A percentile compares a stretch with the other conserved stretches of the same genome.
These are phyloP conservation scores for Dysphania ambrosioides DNA, from an alignment of 148 eudicot species.

Conservation along the genomic window DNA sequence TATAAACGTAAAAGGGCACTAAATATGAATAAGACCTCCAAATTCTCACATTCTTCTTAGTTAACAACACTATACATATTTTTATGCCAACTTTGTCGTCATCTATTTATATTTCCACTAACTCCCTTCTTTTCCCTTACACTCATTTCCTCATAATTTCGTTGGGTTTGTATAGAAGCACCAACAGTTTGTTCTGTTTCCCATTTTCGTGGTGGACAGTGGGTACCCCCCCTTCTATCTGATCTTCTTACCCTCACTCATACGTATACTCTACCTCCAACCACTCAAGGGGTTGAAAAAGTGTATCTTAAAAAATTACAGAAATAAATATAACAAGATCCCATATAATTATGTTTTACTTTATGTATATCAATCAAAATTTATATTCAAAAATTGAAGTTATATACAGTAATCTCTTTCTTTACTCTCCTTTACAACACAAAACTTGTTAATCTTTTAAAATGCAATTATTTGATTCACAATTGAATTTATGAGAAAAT, in stretches of 20 bases:
- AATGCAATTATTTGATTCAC: too few relatives aligned
- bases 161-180: background rate
- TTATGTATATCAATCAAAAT: too few relatives aligned
- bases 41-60: background rate
- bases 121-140: background rate
- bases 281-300: too few relatives aligned
- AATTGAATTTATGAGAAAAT: too few relatives aligned
- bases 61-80: background rate
- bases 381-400: too few relatives aligned
- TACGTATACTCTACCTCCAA: background rate
- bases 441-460: too few relatives aligned
- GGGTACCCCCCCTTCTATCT: background rate
- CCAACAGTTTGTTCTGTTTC: conserved; percentile 1
- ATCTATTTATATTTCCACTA: background rate
- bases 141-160: background rate
- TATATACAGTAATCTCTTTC: too few relatives aligned
- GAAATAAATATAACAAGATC: too few relatives aligned
- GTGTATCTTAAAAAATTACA: too few relatives aligned
- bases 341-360: too few relatives aligned
- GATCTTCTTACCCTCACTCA: background rate
- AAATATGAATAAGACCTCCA: background rate
- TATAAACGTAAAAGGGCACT: background rate
- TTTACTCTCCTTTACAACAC: too few relatives aligned
- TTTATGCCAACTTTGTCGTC: background rate
- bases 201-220: conserved; percentile 16